Evolutionary conservation across 331 rosid genomes (phyloP).

Genomic region (Quercus tomentella): DNA sequence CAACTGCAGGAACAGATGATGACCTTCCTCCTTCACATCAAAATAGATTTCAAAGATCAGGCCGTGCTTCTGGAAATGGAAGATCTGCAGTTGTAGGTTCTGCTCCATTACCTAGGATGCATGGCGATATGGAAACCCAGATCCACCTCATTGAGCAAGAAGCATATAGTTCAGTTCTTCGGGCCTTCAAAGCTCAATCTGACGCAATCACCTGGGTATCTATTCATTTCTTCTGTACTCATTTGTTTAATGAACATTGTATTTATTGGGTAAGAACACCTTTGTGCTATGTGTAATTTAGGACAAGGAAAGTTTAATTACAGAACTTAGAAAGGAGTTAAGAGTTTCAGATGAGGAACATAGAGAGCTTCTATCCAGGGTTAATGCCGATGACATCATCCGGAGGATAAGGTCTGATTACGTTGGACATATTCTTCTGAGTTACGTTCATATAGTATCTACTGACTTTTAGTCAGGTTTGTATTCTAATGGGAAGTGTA

Average conservation of each 20-base stretch:
- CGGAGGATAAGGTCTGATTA: constrained; percentile 58
- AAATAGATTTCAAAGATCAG: constrained; percentile 54
- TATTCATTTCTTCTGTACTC: constrained; percentile 11
- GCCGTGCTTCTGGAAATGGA: constrained; percentile 30
- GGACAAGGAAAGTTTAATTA: constrained; percentile 97
- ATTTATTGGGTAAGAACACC: not conserved
- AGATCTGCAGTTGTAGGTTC: constrained; percentile 50
- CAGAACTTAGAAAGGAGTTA: constrained; percentile 96
- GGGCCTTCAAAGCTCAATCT: constrained; percentile 97
- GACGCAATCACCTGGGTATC: constrained; percentile 94
- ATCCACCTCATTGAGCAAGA: constrained; percentile 93
- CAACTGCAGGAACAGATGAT: constrained; percentile 59
- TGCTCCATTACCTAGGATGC: constrained; percentile 38
- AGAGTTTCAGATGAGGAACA: constrained; percentile 99
- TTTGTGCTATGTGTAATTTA: constrained; percentile 23
- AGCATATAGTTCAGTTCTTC: constrained; percentile 88
- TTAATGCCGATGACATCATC: constrained; percentile 84
- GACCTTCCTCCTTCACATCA: constrained; percentile 57
- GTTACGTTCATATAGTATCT: constrained; percentile 1
- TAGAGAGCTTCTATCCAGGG: constrained; percentile 81
- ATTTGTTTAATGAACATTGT: not conserved
- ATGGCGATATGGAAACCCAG: constrained; percentile 75
- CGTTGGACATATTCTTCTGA: constrained; percentile 6
- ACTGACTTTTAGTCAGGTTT: constrained; percentile 1
- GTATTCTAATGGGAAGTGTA: constrained; percentile 8